phyloP scores from a whole-genome alignment of 306 rosid genomes.

The Biancaea sappan region DNA sequence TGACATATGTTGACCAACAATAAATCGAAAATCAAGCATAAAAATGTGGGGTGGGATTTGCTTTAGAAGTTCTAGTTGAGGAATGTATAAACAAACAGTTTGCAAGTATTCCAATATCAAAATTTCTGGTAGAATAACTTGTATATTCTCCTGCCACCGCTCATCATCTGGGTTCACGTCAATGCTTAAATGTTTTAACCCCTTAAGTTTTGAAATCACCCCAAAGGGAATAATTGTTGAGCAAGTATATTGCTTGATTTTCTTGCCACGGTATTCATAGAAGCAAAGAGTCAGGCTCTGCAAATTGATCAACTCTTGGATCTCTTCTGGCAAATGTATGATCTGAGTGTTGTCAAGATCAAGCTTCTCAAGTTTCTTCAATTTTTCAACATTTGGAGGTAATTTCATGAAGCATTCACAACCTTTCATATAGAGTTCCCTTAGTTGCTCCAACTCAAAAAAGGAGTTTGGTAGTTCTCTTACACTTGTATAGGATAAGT shows the following conservation, averaged over 20 bases:
- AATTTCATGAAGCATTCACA: background rate
- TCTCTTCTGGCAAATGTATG: background rate
- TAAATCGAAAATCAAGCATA: background rate
- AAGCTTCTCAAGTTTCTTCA: background rate
- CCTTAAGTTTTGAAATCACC: background rate
- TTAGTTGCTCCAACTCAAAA: background rate
- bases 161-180: slow-evolving; percentile 31
- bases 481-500: slow-evolving; percentile 11
- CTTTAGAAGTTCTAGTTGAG: background rate
- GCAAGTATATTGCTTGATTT: background rate
- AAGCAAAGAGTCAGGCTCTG: slow-evolving; percentile 18
- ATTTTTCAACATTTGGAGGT: background rate
- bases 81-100: background rate
- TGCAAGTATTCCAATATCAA: background rate
- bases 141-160: slow-evolving; percentile 22
- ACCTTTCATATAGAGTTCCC: background rate
- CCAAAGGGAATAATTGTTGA: background rate
- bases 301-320: background rate
- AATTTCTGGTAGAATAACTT: background rate
- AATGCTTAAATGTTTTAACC: background rate
- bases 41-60: background rate
- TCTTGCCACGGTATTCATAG: background rate
- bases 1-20: background rate
- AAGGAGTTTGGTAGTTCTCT: slow-evolving; percentile 10
- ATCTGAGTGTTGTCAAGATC: background rate